Conservation (phyloP, 805 yeast species). For the Schwanniomyces pseudopolymorphus region DNA sequence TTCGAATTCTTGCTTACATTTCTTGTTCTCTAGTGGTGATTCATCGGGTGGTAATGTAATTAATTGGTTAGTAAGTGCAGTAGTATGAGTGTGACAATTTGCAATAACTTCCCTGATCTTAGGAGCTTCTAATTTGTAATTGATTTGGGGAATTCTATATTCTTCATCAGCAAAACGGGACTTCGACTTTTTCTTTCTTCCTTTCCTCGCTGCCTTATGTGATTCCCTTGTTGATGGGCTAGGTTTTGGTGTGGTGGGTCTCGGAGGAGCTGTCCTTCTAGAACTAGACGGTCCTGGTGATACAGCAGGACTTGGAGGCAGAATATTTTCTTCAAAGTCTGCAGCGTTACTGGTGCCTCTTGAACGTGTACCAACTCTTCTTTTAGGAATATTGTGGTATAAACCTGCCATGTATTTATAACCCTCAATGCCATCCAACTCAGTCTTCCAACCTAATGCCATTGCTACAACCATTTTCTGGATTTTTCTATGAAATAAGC, state of each 20-base stretch:
- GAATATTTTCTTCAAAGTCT: neutral
- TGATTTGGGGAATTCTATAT: conserved; percentile 65
- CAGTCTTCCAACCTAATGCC: conserved; percentile 67
- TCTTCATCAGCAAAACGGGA: conserved; percentile 43
- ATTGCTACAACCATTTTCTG: conserved; percentile 48
- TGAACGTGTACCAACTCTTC: conserved; percentile 12
- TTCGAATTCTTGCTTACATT: conserved; percentile 66
- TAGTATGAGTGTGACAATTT: conserved; percentile 71
- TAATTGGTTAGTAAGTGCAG: conserved; percentile 58
- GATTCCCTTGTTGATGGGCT: conserved; percentile 17
- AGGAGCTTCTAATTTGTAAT: conserved; percentile 70
- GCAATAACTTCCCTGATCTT: conserved; percentile 67
- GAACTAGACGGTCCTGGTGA: neutral
- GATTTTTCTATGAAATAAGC: conserved; percentile 41
- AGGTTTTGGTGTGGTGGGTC: conserved; percentile 2
- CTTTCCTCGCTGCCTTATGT: conserved; percentile 8
- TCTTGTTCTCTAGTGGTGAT: conserved; percentile 62
- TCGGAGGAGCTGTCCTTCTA: conserved; percentile 2
- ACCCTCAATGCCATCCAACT: conserved; percentile 49
- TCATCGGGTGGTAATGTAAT: conserved; percentile 43
- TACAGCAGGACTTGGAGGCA: conserved; percentile 4
- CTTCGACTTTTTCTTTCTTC: conserved; percentile 13
- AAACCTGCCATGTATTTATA: conserved; percentile 50
- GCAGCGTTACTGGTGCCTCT: conserved; percentile 5
- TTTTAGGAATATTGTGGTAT: conserved; percentile 43